Conservation (phyloP, 163 green algal genomes). For the Scenedesmus sp. region DNA sequence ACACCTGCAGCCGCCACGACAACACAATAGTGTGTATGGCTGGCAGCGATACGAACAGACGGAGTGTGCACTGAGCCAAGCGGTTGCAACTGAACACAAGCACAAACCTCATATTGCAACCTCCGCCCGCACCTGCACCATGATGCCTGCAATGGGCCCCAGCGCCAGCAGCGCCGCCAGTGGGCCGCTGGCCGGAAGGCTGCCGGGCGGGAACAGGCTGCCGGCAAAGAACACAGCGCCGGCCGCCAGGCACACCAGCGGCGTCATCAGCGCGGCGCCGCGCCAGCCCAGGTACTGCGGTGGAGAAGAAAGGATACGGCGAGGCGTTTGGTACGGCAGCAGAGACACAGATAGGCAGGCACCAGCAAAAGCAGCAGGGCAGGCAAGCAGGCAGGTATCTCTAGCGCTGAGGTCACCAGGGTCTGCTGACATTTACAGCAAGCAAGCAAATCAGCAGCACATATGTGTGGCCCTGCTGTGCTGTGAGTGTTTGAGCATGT, state of each 20-base stretch:
- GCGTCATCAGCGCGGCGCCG: slow-evolving; percentile 77
- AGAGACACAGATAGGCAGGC: background rate
- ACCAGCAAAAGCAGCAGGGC: background rate
- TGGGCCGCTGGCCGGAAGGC: background rate
- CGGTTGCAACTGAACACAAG: too few species aligned
- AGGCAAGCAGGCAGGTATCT: background rate
- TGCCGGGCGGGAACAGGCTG: background rate
- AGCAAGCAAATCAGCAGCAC: background rate
- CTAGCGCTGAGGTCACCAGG: background rate
- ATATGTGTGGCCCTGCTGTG: background rate
- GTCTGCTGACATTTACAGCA: background rate
- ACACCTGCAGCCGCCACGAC: slow-evolving; percentile 22
- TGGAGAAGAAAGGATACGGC: background rate
- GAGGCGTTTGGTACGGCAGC: background rate
- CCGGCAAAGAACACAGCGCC: slow-evolving; percentile 81
- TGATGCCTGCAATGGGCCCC: slow-evolving; percentile 36
- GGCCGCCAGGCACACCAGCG: slow-evolving; percentile 73
- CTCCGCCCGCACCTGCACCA: slow-evolving; percentile 10
- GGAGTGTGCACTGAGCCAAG: too few species aligned
- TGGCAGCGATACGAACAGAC: too few species aligned
- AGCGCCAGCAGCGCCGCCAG: slow-evolving; percentile 39
- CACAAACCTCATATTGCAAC: too few species aligned
- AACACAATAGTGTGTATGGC: background rate
- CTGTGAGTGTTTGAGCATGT: too few species aligned
- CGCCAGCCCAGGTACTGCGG: slow-evolving; percentile 80